phyloP scores from a whole-genome alignment of 495 filamentous ascomycete species.

The Hypoxylon perforatum region DNA sequence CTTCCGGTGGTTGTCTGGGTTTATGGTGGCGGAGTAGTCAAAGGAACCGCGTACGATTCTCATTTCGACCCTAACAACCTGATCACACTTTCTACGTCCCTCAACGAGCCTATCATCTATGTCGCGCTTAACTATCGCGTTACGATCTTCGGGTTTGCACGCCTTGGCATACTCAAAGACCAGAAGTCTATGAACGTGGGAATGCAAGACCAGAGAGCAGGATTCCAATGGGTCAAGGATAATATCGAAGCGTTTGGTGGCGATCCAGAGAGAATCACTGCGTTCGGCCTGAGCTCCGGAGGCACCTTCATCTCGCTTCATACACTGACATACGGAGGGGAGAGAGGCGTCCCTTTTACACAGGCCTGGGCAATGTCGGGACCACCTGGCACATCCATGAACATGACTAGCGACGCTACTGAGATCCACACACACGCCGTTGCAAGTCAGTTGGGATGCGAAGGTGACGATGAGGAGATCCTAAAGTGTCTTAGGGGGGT shows the following conservation, averaged over 20 bases:
- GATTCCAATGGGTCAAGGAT: too few relatives aligned
- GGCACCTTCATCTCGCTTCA: conserved; percentile 48
- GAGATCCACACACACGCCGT: conserved; percentile 50
- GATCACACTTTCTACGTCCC: conserved; percentile 48
- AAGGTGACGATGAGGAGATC: conserved; percentile 32
- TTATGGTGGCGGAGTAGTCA: conserved; percentile 52
- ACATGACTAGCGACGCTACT: conserved; percentile 50
- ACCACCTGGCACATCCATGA: conserved; percentile 54
- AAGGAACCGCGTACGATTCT: conserved; percentile 51
- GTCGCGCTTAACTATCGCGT: conserved; percentile 47
- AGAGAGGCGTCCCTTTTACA: conserved; percentile 45
- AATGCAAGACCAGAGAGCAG: too few relatives aligned
- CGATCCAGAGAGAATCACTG: conserved; percentile 48
- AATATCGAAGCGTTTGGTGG: too few relatives aligned
- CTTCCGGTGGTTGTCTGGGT: conserved; percentile 58
- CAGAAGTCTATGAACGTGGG: conserved; percentile 44
- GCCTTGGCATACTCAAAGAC: conserved; percentile 16
- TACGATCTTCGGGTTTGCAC: conserved; percentile 42
- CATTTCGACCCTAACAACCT: conserved; percentile 51
- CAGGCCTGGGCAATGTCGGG: conserved; percentile 57
- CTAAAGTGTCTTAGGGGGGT: conserved; percentile 49
- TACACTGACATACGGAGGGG: conserved; percentile 47
- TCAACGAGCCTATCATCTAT: conserved; percentile 50
- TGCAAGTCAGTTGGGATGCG: conserved; percentile 36
- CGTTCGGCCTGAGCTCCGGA: conserved; percentile 25